Base-by-base conservation (phyloP, 305 asterid genomes). In the Ilex paraguariensis region DNA sequence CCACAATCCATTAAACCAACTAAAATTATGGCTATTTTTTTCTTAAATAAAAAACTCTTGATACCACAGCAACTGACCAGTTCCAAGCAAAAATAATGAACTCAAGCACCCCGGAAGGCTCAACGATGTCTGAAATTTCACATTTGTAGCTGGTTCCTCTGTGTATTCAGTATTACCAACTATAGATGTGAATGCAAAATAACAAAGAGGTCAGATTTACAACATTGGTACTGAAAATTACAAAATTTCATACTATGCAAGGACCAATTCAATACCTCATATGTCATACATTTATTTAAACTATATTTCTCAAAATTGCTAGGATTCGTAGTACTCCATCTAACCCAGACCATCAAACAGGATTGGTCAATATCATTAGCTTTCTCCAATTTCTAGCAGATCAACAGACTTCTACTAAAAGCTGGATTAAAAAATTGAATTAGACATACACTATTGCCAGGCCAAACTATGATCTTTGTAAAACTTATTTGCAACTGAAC, bases 131-230 rank as follows among this genome's bases (percentile, higher is more conserved):
- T 75, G 88, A 71, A 83, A 91, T 62, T 84, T 88, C 73, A 83
- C 96, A 73, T 83, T 91, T 33, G 98, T 91, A 50, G 75, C 79
- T 32, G 91, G 86, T 77, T 91, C 96, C 74, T 91, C 95, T 8
- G 65, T 55, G 69, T 79, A 76, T 40, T 77, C 91, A 73, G 81
- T 67, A 62, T 59, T 73, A 59, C 71, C 82, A 67, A 46, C 82
- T 75, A 54, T 71, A 68, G 28, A 63, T 75, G 69, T 49, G 28
- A 60, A 67, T 59, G 30, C 58, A 69, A 33, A 69, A 44, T 10
- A 30, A 48, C 13, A 17, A 31, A 49, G 39, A 44, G 39, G 51
- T 60, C 39, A n/a, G 36, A 7, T 66, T 21, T 17, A 39, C 56
- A 59, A 40, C 15, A 10, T 31, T 13, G n/a, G 28, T 58, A 33